Evolutionary conservation across 306 rosid species (phyloP).

Genomic region (Lablab purpureus): DNA sequence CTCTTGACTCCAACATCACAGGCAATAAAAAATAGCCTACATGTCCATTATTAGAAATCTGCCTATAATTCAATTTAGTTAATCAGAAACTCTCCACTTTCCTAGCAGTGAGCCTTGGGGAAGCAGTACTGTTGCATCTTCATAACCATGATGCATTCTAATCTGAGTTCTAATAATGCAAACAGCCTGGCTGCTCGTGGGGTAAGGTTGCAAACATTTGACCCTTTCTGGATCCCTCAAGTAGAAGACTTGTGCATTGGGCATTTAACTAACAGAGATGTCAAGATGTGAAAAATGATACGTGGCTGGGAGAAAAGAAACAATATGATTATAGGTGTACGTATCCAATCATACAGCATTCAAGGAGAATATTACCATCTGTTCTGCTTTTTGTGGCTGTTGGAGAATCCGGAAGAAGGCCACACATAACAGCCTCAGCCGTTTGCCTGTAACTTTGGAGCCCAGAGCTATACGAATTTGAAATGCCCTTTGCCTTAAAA

Average conservation of each 20-base stretch:
- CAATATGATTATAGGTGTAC: not conserved
- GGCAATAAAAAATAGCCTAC: slow-evolving; percentile 18
- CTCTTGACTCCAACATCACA: not conserved
- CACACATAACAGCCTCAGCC: slow-evolving; percentile 96
- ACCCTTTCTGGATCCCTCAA: not conserved
- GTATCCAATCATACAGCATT: slow-evolving; percentile 39
- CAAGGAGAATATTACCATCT: slow-evolving; percentile 59
- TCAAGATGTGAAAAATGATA: slow-evolving; percentile 27
- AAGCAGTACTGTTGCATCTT: not conserved
- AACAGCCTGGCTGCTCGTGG: not conserved
- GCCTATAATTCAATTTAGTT: slow-evolving; percentile 2
- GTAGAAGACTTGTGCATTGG: not conserved
- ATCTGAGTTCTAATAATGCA: not conserved
- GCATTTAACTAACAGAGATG: slow-evolving; percentile 16
- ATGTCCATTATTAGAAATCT: slow-evolving; percentile 31
- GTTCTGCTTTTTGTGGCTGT: slow-evolving; percentile 92
- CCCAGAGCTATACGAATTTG: slow-evolving; percentile 55
- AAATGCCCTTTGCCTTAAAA: slow-evolving; percentile 63
- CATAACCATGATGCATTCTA: slow-evolving; percentile 22
- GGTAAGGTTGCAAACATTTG: not conserved
- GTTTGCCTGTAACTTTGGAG: slow-evolving; percentile 70
- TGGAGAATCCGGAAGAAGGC: slow-evolving; percentile 88
- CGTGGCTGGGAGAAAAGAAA: slow-evolving; percentile 16
- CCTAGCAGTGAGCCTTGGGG: not conserved
- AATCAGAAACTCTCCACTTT: slow-evolving; percentile 27